Evolutionary conservation across 2,329 filamentous ascomycete genomes (phyloP), one percentile per base, ranked within the genome.

Genomic region (Juglanconis juglandina): DNA sequence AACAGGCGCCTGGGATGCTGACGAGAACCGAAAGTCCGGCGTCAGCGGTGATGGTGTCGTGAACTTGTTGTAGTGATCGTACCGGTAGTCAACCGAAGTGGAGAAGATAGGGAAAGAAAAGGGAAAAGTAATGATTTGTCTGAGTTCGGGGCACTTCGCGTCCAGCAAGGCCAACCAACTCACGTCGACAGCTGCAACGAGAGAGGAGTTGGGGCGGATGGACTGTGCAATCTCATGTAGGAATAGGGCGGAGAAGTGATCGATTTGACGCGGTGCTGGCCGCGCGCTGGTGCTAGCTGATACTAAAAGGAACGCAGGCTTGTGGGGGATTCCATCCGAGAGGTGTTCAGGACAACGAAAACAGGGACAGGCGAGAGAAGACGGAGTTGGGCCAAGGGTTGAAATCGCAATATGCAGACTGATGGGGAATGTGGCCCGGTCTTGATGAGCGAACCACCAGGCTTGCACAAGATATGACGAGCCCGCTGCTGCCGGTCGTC

Each of bases 161-260:
- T 63, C 53, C 50, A 63, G 61, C 56, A 62, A 53, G 60, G 56
- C 60, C 60, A 52, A 56, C 60, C 60, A 52, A 56, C 32, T 53
- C 56, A 48, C 53, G 54, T 56, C 56, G 32, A 49, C 33, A 33
- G 55, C 50, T 52, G 58, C 58, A 44, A 46, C 50, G 58, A 44
- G 53, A 57, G 42, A 49, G 51, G 44, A 41, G 30, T 48, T 44
- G 54, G 53, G 54, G 37, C 32, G 24, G 52, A 58, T 58, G 58
- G 61, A 51, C 58, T 60, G 53, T 56, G 61, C 50, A 57, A 57
- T 57, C 35, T 57, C 54, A 57, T 57, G 24, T 57, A 50, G 39
- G 46, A 51, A 51, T 24, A 55, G 42, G 53, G n/a, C 42, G 44
- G 53, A 47, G 44, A 47, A 30, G n/a, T 10, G 44, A 54, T 62